phyloP scores from a whole-genome alignment of 352 stramenopile genomes.

The Globisporangium lucens region DNA sequence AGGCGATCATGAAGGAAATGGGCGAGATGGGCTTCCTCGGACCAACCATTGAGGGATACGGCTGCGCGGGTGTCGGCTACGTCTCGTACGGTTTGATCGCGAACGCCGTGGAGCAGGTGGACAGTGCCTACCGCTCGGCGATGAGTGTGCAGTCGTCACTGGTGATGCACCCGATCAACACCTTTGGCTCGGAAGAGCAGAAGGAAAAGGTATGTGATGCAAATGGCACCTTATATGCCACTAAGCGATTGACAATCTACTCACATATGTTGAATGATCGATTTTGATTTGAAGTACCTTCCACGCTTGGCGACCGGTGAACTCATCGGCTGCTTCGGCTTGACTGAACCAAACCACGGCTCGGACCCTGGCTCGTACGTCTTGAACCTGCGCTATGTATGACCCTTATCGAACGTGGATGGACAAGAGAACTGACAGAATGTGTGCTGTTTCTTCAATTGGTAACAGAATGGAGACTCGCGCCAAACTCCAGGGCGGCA shows the following conservation, averaged over 20 bases:
- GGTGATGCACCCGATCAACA: conserved; percentile 98
- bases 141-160: conserved; percentile 98
- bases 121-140: conserved; percentile 95
- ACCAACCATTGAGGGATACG: conserved; percentile 94
- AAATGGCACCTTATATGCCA: neutral
- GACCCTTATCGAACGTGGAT: neutral
- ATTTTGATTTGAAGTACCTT: conserved; percentile 78
- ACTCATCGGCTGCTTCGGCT: conserved; percentile 96
- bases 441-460: neutral
- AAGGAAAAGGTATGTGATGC: conserved; percentile 84
- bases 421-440: neutral
- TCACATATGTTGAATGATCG: neutral
- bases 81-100: conserved; percentile 97
- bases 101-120: conserved; percentile 94
- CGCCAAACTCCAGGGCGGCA: conserved; percentile 79
- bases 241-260: neutral
- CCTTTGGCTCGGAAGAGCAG: conserved; percentile 95
- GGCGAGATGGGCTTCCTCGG: conserved; percentile 94
- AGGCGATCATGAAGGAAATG: conserved; percentile 93
- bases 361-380: conserved; percentile 90
- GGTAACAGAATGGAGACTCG: conserved; percentile 92
- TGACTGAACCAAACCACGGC: conserved; percentile 98
- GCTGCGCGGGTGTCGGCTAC: conserved; percentile 93
- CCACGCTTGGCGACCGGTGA: conserved; percentile 93
- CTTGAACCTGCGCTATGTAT: neutral